These are phyloP conservation scores for Phaffia tasmanica DNA, from an alignment of 768 basidiomycete species.

Conservation along the genomic window DNA sequence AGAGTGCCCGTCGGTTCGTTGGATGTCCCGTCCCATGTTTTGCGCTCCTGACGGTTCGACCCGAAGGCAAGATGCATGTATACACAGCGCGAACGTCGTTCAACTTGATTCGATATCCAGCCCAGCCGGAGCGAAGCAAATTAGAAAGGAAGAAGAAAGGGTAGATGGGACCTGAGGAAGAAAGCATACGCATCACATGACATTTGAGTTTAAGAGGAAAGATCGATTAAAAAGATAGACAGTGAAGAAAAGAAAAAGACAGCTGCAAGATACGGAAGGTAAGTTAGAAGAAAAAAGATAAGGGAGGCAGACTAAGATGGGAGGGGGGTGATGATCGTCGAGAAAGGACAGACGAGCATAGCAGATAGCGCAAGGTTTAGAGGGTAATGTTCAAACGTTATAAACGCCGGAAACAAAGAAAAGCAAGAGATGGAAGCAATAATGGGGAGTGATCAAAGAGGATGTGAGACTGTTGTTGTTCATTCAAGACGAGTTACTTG, in stretches of 20 bases:
- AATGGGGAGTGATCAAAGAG: no score
- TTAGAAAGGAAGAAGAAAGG: slow-evolving; percentile 1
- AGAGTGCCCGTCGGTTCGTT: no score
- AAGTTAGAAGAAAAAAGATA: background rate
- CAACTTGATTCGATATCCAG: no score
- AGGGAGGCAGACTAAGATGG: background rate
- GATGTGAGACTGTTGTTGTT: no score
- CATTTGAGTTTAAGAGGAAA: background rate
- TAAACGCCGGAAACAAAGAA: no score
- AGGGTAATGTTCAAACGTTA: no score
- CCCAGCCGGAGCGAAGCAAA: background rate
- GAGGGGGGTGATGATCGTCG: background rate
- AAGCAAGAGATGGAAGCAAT: no score
- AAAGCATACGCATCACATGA: background rate
- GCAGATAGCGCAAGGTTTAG: no score
- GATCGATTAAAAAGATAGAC: background rate
- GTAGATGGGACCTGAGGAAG: background rate
- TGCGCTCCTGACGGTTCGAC: no score
- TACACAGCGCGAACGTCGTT: no score
- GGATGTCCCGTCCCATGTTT: no score
- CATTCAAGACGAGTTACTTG: background rate
- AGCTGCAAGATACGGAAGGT: background rate
- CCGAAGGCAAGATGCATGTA: no score
- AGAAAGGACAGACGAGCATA: background rate
- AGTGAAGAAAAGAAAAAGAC: background rate